Evolutionary conservation across 2,329 filamentous ascomycete species (phyloP).

Genomic region (Neospermospora avenae): DNA sequence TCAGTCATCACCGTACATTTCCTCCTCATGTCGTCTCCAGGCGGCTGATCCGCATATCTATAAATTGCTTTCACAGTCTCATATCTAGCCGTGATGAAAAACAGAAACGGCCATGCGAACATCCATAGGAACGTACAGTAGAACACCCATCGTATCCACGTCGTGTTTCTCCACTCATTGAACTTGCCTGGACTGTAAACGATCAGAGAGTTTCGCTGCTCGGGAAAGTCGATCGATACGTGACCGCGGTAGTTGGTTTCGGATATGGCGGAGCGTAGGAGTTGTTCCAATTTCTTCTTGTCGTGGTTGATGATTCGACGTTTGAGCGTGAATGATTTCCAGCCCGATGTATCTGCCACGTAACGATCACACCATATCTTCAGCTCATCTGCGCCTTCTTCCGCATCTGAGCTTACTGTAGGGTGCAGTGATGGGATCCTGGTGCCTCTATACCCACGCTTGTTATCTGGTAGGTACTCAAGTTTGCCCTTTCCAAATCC

Average conservation of each 20-base stretch:
- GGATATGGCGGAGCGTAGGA: slow-evolving; percentile 55
- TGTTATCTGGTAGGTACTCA: slow-evolving; percentile 53
- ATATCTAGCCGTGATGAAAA: slow-evolving; percentile 64
- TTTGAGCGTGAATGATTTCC: slow-evolving; percentile 55
- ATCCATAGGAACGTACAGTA: slow-evolving; percentile 66
- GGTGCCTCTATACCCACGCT: slow-evolving; percentile 64
- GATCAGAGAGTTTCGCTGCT: slow-evolving; percentile 53
- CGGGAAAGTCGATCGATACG: slow-evolving; percentile 56
- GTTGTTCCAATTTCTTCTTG: slow-evolving; percentile 46
- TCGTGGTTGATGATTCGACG: slow-evolving; percentile 60
- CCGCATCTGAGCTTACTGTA: slow-evolving; percentile 32
- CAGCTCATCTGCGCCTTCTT: slow-evolving; percentile 25
- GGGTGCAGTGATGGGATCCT: slow-evolving; percentile 51
- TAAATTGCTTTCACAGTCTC: slow-evolving; percentile 59
- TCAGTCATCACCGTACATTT: slow-evolving; percentile 38
- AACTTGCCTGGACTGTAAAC: slow-evolving; percentile 61
- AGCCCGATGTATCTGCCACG: slow-evolving; percentile 52
- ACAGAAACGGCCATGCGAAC: slow-evolving; percentile 67
- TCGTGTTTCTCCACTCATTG: slow-evolving; percentile 62
- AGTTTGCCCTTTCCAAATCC: slow-evolving; percentile 43
- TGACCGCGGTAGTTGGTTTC: slow-evolving; percentile 66
- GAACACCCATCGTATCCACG: slow-evolving; percentile 63
- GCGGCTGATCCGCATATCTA: slow-evolving; percentile 24
- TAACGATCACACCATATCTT: slow-evolving; percentile 63
- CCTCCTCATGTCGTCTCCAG: slow-evolving; percentile 18